Conservation (phyloP, 129 eudicot species). For the Artemisia annua region DNA sequence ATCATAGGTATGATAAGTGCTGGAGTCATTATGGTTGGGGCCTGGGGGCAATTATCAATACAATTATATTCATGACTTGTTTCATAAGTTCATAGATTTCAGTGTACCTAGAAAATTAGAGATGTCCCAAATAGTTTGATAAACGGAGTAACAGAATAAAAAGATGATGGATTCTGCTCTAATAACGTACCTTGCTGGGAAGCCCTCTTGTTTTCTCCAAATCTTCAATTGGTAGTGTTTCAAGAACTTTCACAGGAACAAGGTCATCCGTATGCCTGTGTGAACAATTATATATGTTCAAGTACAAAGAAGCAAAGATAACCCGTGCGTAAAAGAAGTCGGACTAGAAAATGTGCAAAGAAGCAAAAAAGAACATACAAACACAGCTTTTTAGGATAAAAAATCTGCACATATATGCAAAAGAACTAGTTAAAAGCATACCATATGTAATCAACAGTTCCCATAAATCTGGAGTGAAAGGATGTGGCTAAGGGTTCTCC, state of each 20-base stretch:
- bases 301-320: too few relatives aligned
- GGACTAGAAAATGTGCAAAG: neutral
- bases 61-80: neutral
- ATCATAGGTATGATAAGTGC: neutral
- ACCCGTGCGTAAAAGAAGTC: neutral
- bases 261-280: slow-evolving; percentile 80
- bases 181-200: slow-evolving; percentile 64
- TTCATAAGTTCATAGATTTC: neutral
- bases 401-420: neutral
- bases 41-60: neutral
- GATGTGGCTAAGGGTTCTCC: slow-evolving; percentile 92
- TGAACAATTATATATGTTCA: too few relatives aligned
- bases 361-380: neutral
- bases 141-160: too few relatives aligned
- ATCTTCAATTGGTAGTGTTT: slow-evolving; percentile 52
- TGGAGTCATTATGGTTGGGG: neutral
- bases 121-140: too few relatives aligned
- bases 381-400: neutral
- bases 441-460: slow-evolving; percentile 96
- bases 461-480: slow-evolving; percentile 68
- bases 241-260: slow-evolving; percentile 84
- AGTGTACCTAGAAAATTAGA: neutral
- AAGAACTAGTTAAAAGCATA: slow-evolving; percentile 23
- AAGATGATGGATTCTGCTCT: too few relatives aligned
- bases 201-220: slow-evolving; percentile 72